Evolutionary conservation across 1,284 basidiomycete genomes (phyloP), one percentile per base, ranked within the genome.

Genomic region (Sphaerobolus stellatus): DNA sequence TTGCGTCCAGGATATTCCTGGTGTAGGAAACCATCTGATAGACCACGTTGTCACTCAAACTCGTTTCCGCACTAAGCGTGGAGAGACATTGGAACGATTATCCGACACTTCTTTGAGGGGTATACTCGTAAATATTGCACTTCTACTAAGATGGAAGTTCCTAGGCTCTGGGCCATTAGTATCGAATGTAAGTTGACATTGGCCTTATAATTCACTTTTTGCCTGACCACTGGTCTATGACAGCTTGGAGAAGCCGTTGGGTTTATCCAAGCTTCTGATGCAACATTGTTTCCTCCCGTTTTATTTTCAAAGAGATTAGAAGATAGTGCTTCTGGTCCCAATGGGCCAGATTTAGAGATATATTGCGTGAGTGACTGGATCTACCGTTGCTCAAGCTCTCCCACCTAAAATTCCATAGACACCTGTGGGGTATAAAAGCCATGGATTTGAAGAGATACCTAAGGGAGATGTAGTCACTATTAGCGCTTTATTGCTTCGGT

Each of bases 401-500:
- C 18, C 18, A 11, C 18, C 18, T 11, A 34, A 34, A 34, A 18
- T 18, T 11, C 33, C 11, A 36, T 55, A 52, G 14, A 57, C 54
- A 34, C 62, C 62, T 24, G 47, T 59, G n/a, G 54, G 52, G 7
- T 63, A 53, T 47, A 52, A 48, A 9, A 46, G 53, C 22, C 64
- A 67, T 29, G 66, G 63, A 7, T 29, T 47, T 7, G 58, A 48
- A 1, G 3, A 11, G 5, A 48, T 64, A 18, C 61, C 63, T 5
- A 45, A 54, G 1, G 63, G 58, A 0, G 59, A 70, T 28, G 61
- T 66, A 29, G 66, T 73, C 47, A 64, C 58, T 31, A 47, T 72
- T 46, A 69, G 71, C 48, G 59, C 64, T 2, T 58, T 68, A 20
- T 51, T 66, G 7, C 58, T 73, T 16, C 64, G 69, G 68, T 70